Base-by-base conservation (phyloP, 306 rosid species). In the Canavalia gladiata region DNA sequence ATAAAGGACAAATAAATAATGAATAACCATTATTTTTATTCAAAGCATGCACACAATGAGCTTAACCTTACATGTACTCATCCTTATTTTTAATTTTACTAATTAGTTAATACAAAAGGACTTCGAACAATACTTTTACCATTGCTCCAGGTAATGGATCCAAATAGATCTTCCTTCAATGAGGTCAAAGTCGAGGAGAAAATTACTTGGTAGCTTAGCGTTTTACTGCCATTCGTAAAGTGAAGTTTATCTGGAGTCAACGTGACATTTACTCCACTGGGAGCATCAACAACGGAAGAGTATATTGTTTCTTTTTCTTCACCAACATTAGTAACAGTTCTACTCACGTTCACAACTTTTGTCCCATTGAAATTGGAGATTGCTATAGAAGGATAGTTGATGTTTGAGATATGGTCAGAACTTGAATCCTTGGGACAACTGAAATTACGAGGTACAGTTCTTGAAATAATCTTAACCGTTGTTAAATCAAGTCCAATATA, bases 321-420 rank as follows among this genome's bases (percentile, higher is more conserved):
- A 41, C 87, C 94, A 9, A 93, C 93, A 37, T 93, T 90, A 25
- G 93, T 91, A 7, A 90, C 92, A 8, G 87, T 90, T 84, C 97
- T 89, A 82, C 70, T 87, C 46, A 95, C 78, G 1, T 77, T 91
- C 76, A 65, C 85, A 1, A 37, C 35, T 37, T 18, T 74, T 58
- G 52, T 87, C 7, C 83, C 87, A 0, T 29, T 66, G 50, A 87
- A 77, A 42, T 89, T 88, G 75, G 96, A 89, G 68, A 91, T 71
- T 84, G 92, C 94, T 50, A 91, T 91, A 81, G 99, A 87, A 73
- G 98, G 99, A 62, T 93, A 93, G 86, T 95, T 93, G 78, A 93
- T 91, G 67, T 91, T 89, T 62, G 99, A 93, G 56, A 89, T 79
- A 1, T 56, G 56, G 70, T 85, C 83, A 12, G 85, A 75, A 58